Evolutionary conservation across 2,329 filamentous ascomycete genomes (phyloP), one percentile per base, ranked within the genome.

Genomic region (Fusarium sp.): DNA sequence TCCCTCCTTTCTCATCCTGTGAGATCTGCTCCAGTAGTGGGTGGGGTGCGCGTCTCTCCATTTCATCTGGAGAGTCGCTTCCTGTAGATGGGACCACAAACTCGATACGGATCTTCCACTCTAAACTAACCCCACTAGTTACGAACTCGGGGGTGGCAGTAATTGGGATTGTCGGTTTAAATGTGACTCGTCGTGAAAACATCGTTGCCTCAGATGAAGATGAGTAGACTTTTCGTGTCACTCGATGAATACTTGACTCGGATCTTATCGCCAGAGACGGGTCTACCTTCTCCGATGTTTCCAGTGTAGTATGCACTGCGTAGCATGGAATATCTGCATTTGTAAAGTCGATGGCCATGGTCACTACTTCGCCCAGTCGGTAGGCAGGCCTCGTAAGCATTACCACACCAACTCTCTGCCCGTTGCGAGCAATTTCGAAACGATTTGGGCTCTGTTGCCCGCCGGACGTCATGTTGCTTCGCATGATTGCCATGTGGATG

Each of bases 371-470:
- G 61, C 96, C 96, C 1, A 99, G 84, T 44, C 94, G 88, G 81
- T 97, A 97, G 1, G 94, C 90, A 0, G 96, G 93, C 11, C 96
- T 89, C 7, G 94, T 92, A 33, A 99, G 86, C 80, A 94, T 94
- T 57, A 99, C 88, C 8, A 97, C 93, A 4, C 92, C 95, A 13
- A 99, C 94, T n/a, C 90, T 90, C 57, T 90, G 90, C n/a, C 94
- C 94, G 74, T 94, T 94, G 15, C 95, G 91, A 13, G 95, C 91
- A 77, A 99, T 98, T 76, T 97, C 94, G 77, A 98, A 99, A 38
- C 94, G 90, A 74, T 97, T 97, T n/a, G 91, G 88, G 75, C 92
- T 94, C 72, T 93, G 91, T 36, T 90, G 89, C n/a, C 88, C 86
- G 44, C 88, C 85, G 4, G 84, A 83, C 0, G 88, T 85, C 70